Percentiles rank a stretch among this genome's conserved stretches.
These are phyloP conservation scores for Coemansia sp. DNA, from an alignment of 192 early-diverging fungal genomes.

Conservation along the genomic window DNA sequence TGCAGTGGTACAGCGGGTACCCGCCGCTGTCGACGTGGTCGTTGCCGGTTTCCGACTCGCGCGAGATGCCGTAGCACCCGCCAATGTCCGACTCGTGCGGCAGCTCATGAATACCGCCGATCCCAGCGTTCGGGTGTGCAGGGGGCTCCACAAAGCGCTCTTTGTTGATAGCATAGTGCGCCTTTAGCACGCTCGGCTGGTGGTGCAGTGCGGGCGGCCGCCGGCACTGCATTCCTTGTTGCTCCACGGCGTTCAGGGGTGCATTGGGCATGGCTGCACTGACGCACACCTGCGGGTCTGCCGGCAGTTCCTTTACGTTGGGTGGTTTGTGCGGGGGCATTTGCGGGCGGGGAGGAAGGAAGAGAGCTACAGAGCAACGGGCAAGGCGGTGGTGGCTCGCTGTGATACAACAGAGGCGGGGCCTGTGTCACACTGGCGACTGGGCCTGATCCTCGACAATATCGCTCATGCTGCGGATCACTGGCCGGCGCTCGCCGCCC, in stretches of 20 bases:
- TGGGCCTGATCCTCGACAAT: constrained; percentile 23
- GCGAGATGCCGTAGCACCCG: constrained; percentile 17
- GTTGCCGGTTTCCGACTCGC: constrained; percentile 24
- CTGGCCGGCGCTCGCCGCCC: background rate
- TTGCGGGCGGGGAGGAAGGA: too few relatives aligned
- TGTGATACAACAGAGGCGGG: too few relatives aligned
- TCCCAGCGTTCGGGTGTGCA: constrained; percentile 19
- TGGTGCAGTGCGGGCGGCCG: background rate
- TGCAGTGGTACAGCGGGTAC: too few relatives aligned
- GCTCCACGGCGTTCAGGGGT: constrained; percentile 11
- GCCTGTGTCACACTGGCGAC: too few relatives aligned
- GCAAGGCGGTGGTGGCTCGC: too few relatives aligned
- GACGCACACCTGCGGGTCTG: constrained; percentile 27
- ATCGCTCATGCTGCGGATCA: constrained; percentile 1
- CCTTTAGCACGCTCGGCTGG: background rate
- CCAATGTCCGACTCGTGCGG: constrained; percentile 17
- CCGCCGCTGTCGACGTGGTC: constrained; percentile 11
- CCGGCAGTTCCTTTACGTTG: too few relatives aligned
- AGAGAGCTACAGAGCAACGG: too few relatives aligned
- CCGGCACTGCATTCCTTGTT: constrained; percentile 1
- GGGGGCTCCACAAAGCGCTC: constrained; percentile 1
- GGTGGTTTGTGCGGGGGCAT: too few relatives aligned
- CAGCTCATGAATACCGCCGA: constrained; percentile 17
- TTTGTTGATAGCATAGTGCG: background rate
- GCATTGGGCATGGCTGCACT: constrained; percentile 5